Percentiles rank a stretch among this genome's conserved stretches.
Evolutionary conservation across 164 flowering plant species (phyloP).

Genomic region (Akebia trifoliata): DNA sequence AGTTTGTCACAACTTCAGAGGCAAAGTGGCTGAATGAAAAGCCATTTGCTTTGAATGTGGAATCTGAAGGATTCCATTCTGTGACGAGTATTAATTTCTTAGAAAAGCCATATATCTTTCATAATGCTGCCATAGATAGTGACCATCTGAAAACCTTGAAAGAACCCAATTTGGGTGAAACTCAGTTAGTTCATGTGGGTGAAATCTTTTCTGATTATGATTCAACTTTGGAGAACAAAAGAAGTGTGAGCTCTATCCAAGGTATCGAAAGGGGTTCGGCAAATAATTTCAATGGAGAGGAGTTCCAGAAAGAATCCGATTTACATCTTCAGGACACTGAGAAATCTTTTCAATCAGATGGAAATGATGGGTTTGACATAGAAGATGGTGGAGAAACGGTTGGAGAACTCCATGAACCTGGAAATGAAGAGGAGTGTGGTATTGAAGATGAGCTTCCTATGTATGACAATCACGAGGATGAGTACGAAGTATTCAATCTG

Average conservation of each 20-base stretch:
- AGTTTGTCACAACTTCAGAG: slow-evolving; percentile 55
- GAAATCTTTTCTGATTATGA: slow-evolving; percentile 22
- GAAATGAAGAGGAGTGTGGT: slow-evolving; percentile 31
- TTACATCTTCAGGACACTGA: slow-evolving; percentile 15
- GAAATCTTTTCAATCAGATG: slow-evolving; percentile 21
- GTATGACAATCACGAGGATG: slow-evolving; percentile 42
- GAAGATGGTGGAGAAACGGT: slow-evolving; percentile 23
- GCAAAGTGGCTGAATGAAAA: slow-evolving; percentile 23
- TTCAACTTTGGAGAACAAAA: slow-evolving; percentile 9
- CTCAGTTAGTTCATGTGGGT: slow-evolving; percentile 15
- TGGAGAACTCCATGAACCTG: slow-evolving; percentile 28
- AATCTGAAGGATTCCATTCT: slow-evolving; percentile 29
- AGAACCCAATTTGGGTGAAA: slow-evolving; percentile 21
- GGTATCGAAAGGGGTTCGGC: slow-evolving; percentile 3
- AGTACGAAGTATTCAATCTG: slow-evolving; percentile 72
- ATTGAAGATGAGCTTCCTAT: slow-evolving; percentile 39
- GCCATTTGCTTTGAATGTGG: slow-evolving; percentile 9
- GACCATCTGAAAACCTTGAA: slow-evolving; percentile 21
- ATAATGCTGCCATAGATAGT: slow-evolving; percentile 13
- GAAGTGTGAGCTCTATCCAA: slow-evolving; percentile 13
- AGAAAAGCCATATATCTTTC: slow-evolving; percentile 29
- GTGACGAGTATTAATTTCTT: slow-evolving; percentile 22
- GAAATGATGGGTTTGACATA: slow-evolving; percentile 20
- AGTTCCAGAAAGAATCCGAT: slow-evolving; percentile 16
- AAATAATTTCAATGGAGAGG: slow-evolving; percentile 12